Percentiles rank a stretch among this genome's conserved stretches.
Conservation (phyloP, 345 rosid species). For the Lagerstroemia speciosa region DNA sequence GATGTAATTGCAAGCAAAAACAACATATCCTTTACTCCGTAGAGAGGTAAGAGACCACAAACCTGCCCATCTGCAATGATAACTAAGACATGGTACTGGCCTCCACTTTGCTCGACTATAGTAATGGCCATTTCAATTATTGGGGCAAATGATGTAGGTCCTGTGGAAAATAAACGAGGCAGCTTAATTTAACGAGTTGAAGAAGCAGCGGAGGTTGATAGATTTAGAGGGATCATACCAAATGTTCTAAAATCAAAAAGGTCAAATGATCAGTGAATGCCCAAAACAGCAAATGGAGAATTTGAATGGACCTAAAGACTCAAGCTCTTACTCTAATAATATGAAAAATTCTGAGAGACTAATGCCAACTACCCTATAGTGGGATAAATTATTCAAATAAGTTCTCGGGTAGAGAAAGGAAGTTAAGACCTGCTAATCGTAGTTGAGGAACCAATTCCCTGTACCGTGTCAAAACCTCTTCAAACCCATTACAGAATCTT, state of each 20-base stretch:
- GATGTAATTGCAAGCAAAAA: not conserved
- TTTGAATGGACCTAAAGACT: too few relatives aligned
- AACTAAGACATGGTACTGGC: constrained; percentile 42
- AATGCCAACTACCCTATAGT: not conserved
- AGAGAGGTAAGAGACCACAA: not conserved
- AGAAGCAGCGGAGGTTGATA: not conserved
- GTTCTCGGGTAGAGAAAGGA: too few relatives aligned
- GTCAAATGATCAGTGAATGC: not conserved
- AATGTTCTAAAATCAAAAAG: not conserved
- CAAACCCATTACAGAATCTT: constrained; percentile 37
- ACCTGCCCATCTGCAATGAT: constrained; percentile 55
- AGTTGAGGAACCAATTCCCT: constrained; percentile 38
- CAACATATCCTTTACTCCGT: not conserved
- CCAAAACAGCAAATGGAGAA: not conserved
- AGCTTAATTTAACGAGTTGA: not conserved
- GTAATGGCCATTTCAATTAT: constrained; percentile 40
- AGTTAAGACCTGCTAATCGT: constrained; percentile 43
- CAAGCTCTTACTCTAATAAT: not conserved
- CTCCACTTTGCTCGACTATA: constrained; percentile 40
- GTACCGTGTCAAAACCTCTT: constrained; percentile 35
- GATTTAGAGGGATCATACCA: not conserved
- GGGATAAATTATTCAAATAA: too few relatives aligned
- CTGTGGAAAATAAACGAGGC: constrained; percentile 11
- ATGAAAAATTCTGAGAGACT: not conserved
- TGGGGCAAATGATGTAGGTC: constrained; percentile 48